A percentile compares a stretch with the other conserved stretches of the same genome.
Evolutionary conservation across 257 asterid genomes (phyloP).

Genomic region (Thymus mandschuricus): DNA sequence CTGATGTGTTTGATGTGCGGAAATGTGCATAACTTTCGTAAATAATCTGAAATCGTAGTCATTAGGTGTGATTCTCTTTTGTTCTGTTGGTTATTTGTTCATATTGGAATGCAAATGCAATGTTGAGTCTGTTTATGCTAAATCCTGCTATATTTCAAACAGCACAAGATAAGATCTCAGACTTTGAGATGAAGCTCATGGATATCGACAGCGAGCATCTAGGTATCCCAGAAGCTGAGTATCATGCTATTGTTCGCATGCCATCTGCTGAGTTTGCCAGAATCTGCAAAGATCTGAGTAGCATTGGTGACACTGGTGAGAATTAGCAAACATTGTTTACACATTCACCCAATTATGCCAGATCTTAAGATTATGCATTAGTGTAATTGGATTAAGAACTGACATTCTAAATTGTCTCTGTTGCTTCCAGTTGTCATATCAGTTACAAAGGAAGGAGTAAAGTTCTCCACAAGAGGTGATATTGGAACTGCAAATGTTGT

Average conservation of each 20-base stretch:
- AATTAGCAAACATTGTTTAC: no score
- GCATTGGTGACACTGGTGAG: slow-evolving; percentile 69
- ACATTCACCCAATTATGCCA: background rate
- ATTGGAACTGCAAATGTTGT: slow-evolving; percentile 85
- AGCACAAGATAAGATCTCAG: slow-evolving; percentile 73
- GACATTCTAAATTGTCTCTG: background rate
- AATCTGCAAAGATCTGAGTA: slow-evolving; percentile 68
- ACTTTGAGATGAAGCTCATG: slow-evolving; percentile 74
- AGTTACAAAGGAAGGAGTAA: slow-evolving; percentile 95
- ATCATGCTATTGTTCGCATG: slow-evolving; percentile 69
- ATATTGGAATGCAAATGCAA: background rate
- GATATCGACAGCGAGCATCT: slow-evolving; percentile 71
- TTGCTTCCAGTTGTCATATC: slow-evolving; percentile 76
- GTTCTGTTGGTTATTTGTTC: background rate
- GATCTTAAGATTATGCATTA: background rate
- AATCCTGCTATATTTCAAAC: background rate
- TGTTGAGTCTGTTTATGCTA: background rate
- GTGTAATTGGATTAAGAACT: background rate
- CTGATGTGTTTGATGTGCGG: background rate
- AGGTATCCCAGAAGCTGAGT: slow-evolving; percentile 70
- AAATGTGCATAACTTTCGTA: background rate
- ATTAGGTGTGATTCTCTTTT: background rate
- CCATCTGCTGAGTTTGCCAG: slow-evolving; percentile 65
- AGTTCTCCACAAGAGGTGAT: slow-evolving; percentile 93
- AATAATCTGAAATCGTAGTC: background rate